Base-by-base conservation (phyloP, 2,329 filamentous ascomycete species). In the Hymenotorrendiella dingleyae region DNA sequence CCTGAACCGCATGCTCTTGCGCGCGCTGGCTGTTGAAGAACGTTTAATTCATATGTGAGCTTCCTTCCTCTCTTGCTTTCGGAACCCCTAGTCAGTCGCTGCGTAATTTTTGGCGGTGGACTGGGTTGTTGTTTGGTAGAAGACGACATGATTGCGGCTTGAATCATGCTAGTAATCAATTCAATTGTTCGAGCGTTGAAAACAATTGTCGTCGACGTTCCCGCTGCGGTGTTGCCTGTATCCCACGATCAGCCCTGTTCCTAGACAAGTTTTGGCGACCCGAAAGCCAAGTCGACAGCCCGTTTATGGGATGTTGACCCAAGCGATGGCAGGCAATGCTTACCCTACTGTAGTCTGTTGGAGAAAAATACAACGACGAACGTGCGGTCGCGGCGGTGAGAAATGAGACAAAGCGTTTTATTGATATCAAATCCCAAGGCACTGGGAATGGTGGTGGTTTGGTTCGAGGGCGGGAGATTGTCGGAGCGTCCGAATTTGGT, bases 1-100 rank as follows among this genome's bases (percentile, higher is more conserved):
- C 93, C 93, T 42, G 89, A 90, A 59, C 93, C 93, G 64, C 93
- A 98, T 42, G 93, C 93, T 71, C 93, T 79, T 37, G 93, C 91
- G 58, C 90, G 86, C 68, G 94, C 85, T 16, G 93, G 93, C 64
- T 97, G 88, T 67, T 98, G 93, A 56, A 96, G 82, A 43, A 97
- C 89, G 46, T 78, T 80, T 64, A 97, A 71, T 52, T 77, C 73
- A 65, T 97, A 97, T 60, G 80, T 87, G 54, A 96, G 76, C 50
- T 73, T 80, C 54, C 86, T 80, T 49, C 86, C 86, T 56, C 84
- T 82, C 55, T 80, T 80, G 4, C 17, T 21, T 42, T 36, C 4
- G 30, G 19, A 5, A 9, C n/a, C 11, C 7, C 16, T 22, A 16
- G 17, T 22, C 10, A 12, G 7, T 36, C 17, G 33, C 19, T 21